A percentile compares a stretch with the other conserved stretches of the same genome.
Evolutionary conservation across 2,329 filamentous ascomycete species (phyloP).

Genomic region (Diaporthe capsici): DNA sequence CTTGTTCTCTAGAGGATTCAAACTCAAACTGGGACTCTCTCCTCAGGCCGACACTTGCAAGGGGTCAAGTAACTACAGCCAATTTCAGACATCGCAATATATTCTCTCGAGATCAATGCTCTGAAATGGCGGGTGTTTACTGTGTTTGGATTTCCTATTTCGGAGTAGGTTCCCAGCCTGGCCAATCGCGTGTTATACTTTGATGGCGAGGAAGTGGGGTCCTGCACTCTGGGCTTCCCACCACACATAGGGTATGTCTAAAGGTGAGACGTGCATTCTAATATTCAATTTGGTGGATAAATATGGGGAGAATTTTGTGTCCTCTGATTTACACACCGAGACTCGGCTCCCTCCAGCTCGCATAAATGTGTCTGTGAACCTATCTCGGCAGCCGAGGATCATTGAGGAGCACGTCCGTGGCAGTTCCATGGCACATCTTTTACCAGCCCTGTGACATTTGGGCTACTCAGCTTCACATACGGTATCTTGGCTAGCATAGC

Average conservation of each 20-base stretch:
- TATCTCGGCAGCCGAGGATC: not conserved
- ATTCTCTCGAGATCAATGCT: not conserved
- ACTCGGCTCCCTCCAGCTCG: not conserved
- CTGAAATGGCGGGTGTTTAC: not conserved
- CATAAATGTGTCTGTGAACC: not conserved
- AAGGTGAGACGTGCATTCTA: not conserved
- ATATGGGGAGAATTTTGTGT: not conserved
- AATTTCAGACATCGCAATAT: not conserved
- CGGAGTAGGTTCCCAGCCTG: not conserved
- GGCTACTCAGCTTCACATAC: not conserved
- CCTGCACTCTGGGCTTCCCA: not conserved
- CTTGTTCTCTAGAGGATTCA: not conserved
- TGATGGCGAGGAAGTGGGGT: not conserved
- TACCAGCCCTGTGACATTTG: no score
- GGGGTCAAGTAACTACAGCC: not conserved
- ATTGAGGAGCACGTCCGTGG: not conserved
- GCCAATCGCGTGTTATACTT: conserved; percentile 37
- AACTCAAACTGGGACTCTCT: not conserved
- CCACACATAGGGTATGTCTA: no score
- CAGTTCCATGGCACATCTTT: not conserved
- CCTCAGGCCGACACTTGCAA: not conserved
- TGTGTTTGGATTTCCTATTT: not conserved
- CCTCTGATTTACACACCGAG: not conserved
- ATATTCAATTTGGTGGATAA: not conserved
- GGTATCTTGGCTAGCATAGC: no score